Percentiles rank a stretch among this genome's conserved stretches.
phyloP scores from a whole-genome alignment of 2,329 filamentous ascomycete species.

The Alternaria longipes region DNA sequence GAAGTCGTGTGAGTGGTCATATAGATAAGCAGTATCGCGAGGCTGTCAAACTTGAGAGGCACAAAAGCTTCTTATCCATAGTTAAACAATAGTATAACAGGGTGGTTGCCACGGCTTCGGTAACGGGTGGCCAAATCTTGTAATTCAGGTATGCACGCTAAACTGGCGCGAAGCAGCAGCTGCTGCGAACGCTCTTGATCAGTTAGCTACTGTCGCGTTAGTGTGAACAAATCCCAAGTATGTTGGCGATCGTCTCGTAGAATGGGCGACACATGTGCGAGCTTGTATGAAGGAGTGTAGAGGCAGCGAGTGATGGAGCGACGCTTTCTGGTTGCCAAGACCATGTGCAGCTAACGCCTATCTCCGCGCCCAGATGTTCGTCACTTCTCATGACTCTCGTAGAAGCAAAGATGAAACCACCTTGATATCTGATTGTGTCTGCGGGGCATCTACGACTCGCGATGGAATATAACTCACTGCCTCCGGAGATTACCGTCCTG shows the following conservation, averaged over 20 bases:
- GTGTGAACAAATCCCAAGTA: neutral
- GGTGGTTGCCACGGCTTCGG: neutral
- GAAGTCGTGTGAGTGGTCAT: neutral
- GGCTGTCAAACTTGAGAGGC: neutral
- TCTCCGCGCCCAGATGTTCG: constrained; percentile 14
- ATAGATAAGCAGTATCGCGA: neutral
- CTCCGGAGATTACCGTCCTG: constrained; percentile 57
- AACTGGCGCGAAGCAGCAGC: neutral
- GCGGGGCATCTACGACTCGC: neutral
- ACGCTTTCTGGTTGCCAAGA: constrained; percentile 9
- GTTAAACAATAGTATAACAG: neutral
- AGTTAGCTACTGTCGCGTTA: neutral
- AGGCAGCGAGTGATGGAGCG: neutral
- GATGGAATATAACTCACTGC: constrained; percentile 32
- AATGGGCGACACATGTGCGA: neutral
- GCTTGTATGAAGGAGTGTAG: neutral
- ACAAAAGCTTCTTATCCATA: neutral
- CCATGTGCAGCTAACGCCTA: constrained; percentile 15
- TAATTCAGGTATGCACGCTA: too few relatives aligned
- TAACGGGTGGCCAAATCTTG: neutral
- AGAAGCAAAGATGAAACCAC: constrained; percentile 26
- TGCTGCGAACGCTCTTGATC: neutral
- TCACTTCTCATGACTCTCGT: neutral
- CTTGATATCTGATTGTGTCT: constrained; percentile 11
- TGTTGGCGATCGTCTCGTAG: neutral